Base-by-base conservation (phyloP, 2,329 filamentous ascomycete species). In the Aspergillus melleus region DNA sequence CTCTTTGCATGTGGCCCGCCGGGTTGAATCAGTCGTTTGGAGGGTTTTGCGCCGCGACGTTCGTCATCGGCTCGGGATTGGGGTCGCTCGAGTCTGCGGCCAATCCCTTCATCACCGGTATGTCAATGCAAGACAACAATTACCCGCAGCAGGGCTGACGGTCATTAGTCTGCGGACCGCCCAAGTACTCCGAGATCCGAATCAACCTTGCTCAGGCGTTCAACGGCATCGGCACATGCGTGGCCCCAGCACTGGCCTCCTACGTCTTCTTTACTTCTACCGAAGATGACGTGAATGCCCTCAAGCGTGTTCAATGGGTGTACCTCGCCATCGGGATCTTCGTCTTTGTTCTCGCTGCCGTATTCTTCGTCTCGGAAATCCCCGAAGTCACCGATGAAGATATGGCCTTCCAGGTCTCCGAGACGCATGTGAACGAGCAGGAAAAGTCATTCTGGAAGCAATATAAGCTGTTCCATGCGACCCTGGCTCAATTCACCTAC, bases 1-100 rank as follows among this genome's bases (percentile, higher is more conserved):
- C 90, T 39, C 86, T 94, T 64, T 91, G 92, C 77, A 93, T 94
- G 77, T 95, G 90, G 91, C 91, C 91, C 0, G 89, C 88, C 1
- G 89, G 88, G 8, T 85, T 93, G 10, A 84, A 91, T 60, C 83
- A 83, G 49, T 90, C 86, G 16, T 93, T 92, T 69, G 85, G 82
- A 26, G 90, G 90, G 9, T 93, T 92, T 77, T 91, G 89, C 68
- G 85, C 84, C 39, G 84, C 76, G 54, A 81, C 90, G 66, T 91
- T 92, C 74, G 84, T 92, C 62, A 88, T 92, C 60, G 90, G 89
- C 30, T 88, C 87, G 58, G 90, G 89, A 5, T 81, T 92, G 0
- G 87, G 87, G 1, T 89, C 89, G 0, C 84, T 93, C 19, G 90
- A 93, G 76, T 91, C 90, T 0, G 88, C 89, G 1, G 90, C 90